phyloP scores from a whole-genome alignment of 208 protist genomes.

The Naegleria lovaniensis region DNA sequence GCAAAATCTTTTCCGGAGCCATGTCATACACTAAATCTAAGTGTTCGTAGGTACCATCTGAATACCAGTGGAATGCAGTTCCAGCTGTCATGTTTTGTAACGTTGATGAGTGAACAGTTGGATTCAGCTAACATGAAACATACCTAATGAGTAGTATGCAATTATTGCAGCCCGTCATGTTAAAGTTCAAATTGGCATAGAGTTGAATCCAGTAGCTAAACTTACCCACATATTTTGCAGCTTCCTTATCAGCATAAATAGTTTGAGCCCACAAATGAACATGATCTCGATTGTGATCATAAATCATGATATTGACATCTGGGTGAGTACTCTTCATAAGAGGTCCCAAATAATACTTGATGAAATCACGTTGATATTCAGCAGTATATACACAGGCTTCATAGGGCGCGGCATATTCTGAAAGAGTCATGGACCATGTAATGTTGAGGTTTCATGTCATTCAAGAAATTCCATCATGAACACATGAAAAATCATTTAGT shows the following conservation, averaged over 20 bases:
- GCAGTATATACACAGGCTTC: constrained; percentile 34
- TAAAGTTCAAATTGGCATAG: too few species aligned
- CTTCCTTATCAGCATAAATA: constrained; percentile 37
- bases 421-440: not conserved
- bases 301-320: constrained; percentile 47
- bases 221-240: constrained; percentile 39
- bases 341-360: constrained; percentile 41
- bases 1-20: constrained; percentile 26
- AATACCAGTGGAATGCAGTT: not conserved
- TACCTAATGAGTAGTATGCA: too few species aligned
- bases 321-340: constrained; percentile 36
- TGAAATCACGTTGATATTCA: constrained; percentile 32
- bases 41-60: not conserved
- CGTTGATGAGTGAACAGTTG: not conserved
- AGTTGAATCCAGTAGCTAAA: not conserved
- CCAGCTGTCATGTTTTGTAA: not conserved
- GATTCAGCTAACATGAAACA: not conserved
- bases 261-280: constrained; percentile 34
- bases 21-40: not conserved
- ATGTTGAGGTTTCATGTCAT: too few species aligned
- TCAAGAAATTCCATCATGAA: too few species aligned
- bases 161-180: too few species aligned
- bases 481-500: too few species aligned
- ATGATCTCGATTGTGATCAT: constrained; percentile 53
- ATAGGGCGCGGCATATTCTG: constrained; percentile 8